These are phyloP conservation scores for Boletus smithii DNA, from an alignment of 1,284 basidiomycete genomes.

Conservation along the genomic window DNA sequence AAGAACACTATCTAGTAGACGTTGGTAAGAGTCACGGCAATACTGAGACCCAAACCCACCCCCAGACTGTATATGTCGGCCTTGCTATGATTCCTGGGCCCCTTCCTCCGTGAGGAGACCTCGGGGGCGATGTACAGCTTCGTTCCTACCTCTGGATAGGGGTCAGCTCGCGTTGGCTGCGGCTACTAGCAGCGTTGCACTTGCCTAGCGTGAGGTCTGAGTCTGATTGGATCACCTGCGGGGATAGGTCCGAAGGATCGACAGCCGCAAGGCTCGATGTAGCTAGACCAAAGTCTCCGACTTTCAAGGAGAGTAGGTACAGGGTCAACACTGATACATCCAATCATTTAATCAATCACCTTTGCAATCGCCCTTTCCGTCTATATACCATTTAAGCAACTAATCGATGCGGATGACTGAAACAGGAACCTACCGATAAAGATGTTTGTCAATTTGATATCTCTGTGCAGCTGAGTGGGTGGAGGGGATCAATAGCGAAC, in stretches of 20 bases:
- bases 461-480: conserved; percentile 69
- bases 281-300: conserved; percentile 92
- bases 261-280: conserved; percentile 79
- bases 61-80: conserved; percentile 96
- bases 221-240: conserved; percentile 43
- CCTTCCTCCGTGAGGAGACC: conserved; percentile 60
- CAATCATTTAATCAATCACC: conserved; percentile 38
- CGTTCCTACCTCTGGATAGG: conserved; percentile 77
- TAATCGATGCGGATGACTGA: neutral
- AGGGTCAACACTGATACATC: neutral
- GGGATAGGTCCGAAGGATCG: conserved; percentile 62
- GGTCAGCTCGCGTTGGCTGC: neutral
- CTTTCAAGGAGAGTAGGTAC: conserved; percentile 28
- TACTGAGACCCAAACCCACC: conserved; percentile 40
- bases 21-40: neutral
- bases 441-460: conserved; percentile 90
- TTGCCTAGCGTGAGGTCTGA: conserved; percentile 73
- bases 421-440: conserved; percentile 65
- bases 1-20: conserved; percentile 84
- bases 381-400: conserved; percentile 36
- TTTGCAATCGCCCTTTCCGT: conserved; percentile 88
- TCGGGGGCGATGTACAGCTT: conserved; percentile 93
- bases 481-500: conserved; percentile 1
- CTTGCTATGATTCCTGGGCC: conserved; percentile 72
- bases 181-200: conserved; percentile 7